These are phyloP conservation scores for Rhizophora mangle DNA, from an alignment of 345 rosid species.

Conservation along the genomic window DNA sequence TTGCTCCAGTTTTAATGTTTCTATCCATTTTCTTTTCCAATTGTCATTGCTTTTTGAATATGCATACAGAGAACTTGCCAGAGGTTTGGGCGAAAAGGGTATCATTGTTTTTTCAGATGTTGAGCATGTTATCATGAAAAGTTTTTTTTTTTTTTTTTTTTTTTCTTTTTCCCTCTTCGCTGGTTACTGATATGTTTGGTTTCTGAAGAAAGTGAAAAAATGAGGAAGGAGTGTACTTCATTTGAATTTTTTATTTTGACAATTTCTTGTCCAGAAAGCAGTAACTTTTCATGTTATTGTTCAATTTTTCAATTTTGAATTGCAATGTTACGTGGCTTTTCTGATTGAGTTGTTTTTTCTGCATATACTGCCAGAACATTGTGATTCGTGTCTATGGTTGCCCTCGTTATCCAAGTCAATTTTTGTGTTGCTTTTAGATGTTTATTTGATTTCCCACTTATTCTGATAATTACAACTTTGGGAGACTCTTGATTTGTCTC, in stretches of 20 bases:
- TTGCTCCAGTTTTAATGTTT: background rate
- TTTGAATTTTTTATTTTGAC: background rate
- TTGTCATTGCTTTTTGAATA: background rate
- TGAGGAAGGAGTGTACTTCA: background rate
- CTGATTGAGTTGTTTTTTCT: background rate
- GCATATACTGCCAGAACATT: background rate
- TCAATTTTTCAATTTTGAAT: too few species aligned
- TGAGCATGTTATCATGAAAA: constrained; percentile 72
- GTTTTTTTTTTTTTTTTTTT: too few species aligned
- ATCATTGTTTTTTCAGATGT: constrained; percentile 60
- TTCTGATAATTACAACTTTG: constrained; percentile 1
- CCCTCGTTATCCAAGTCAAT: background rate
- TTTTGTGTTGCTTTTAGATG: background rate
- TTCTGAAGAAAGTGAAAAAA: background rate
- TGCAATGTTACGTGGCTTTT: background rate
- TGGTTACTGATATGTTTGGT: background rate
- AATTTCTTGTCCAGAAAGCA: background rate
- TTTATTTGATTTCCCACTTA: background rate
- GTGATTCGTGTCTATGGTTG: background rate
- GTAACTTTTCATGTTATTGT: background rate
- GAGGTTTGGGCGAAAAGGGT: constrained; percentile 70
- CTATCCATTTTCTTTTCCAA: background rate
- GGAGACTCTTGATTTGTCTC: background rate
- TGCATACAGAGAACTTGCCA: constrained; percentile 72
- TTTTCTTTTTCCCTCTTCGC: background rate